A percentile compares a stretch with the other conserved stretches of the same genome.
Evolutionary conservation across 441 rosid genomes (phyloP).

Genomic region (California macrophylla): DNA sequence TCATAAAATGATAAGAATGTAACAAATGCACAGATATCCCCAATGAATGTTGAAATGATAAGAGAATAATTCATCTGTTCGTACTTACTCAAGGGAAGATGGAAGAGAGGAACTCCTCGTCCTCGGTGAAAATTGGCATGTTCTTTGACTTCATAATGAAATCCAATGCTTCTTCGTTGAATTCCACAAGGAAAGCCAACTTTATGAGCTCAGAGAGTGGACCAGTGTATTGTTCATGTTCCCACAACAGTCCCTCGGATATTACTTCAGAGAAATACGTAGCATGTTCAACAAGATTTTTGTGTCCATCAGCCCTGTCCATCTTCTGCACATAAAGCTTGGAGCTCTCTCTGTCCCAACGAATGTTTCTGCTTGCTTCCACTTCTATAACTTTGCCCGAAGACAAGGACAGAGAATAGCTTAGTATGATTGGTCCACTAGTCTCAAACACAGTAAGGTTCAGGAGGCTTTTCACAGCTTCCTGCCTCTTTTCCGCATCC

Average conservation of each 20-base stretch:
- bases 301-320: slow-evolving; percentile 26
- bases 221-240: slow-evolving; percentile 36
- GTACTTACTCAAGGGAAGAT: slow-evolving; percentile 1
- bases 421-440: slow-evolving; percentile 25
- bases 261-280: slow-evolving; percentile 40
- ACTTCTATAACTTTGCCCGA: slow-evolving; percentile 27
- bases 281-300: slow-evolving; percentile 40
- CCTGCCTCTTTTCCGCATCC: slow-evolving; percentile 40
- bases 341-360: slow-evolving; percentile 49
- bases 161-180: slow-evolving; percentile 40
- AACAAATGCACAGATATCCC: background rate
- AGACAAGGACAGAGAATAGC: slow-evolving; percentile 33
- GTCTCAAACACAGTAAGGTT: slow-evolving; percentile 35
- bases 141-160: slow-evolving; percentile 56
- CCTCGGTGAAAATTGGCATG: slow-evolving; percentile 43
- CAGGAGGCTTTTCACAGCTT: slow-evolving; percentile 33
- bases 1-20: background rate
- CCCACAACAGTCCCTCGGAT: slow-evolving; percentile 53
- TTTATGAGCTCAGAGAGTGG: slow-evolving; percentile 45
- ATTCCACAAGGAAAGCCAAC: slow-evolving; percentile 49
- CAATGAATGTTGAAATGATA: background rate
- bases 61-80: background rate
- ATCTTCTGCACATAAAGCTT: slow-evolving; percentile 39
- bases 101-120: slow-evolving; percentile 35
- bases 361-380: slow-evolving; percentile 29